These are phyloP conservation scores for Coemansia sp. DNA, from an alignment of 192 early-diverging fungal species.

Conservation along the genomic window DNA sequence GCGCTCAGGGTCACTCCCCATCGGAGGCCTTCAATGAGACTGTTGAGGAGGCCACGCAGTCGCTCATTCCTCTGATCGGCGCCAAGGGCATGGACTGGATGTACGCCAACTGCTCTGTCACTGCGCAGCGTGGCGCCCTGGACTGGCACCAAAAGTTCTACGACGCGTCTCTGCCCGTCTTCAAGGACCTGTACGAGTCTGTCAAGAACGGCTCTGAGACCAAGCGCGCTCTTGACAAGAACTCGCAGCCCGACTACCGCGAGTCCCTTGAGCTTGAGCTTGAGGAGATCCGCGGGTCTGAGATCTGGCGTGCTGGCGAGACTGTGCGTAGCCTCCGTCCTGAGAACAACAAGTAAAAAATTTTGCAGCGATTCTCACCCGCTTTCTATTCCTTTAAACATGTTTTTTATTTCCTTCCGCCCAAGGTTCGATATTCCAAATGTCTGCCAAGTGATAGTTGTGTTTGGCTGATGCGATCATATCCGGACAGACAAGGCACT, in stretches of 20 bases:
- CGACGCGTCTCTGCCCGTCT: slow-evolving; percentile 90
- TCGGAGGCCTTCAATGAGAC: slow-evolving; percentile 99
- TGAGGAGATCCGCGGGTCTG: slow-evolving; percentile 80
- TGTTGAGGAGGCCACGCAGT: slow-evolving; percentile 98
- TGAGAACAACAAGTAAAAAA: slow-evolving; percentile 68
- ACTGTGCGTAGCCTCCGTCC: slow-evolving; percentile 88
- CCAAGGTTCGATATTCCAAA: background rate
- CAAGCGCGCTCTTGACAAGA: slow-evolving; percentile 80
- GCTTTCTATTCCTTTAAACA: background rate
- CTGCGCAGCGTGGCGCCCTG: slow-evolving; percentile 92
- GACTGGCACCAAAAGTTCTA: slow-evolving; percentile 97
- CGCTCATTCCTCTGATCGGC: slow-evolving; percentile 93
- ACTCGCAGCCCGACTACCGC: slow-evolving; percentile 90
- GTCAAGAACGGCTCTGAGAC: slow-evolving; percentile 90
- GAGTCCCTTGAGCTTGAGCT: slow-evolving; percentile 91
- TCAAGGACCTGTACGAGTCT: slow-evolving; percentile 84
- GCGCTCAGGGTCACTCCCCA: slow-evolving; percentile 90
- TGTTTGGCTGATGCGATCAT: too few relatives aligned
- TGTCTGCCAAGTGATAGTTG: background rate
- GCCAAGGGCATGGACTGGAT: slow-evolving; percentile 98
- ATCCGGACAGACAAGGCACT: too few relatives aligned
- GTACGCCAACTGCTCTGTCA: slow-evolving; percentile 97
- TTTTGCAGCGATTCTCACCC: background rate
- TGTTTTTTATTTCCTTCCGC: background rate
- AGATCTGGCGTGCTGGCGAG: slow-evolving; percentile 92